A percentile compares a stretch with the other conserved stretches of the same genome.
Evolutionary conservation across 2,329 filamentous ascomycete species (phyloP).

Genomic region (Colletotrichum sp.): DNA sequence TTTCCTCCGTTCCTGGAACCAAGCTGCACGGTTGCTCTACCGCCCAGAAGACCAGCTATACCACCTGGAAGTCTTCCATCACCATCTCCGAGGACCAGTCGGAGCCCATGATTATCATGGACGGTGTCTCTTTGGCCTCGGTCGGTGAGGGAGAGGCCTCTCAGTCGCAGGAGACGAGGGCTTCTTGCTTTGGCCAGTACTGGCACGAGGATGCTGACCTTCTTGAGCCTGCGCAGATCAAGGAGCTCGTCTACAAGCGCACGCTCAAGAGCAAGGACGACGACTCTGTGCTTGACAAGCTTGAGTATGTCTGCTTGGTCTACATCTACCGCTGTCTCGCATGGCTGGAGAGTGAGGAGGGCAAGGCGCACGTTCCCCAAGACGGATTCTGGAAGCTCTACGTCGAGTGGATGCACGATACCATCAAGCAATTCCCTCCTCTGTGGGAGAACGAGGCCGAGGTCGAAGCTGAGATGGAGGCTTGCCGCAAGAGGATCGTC

Average conservation of each 20-base stretch:
- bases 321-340: conserved; percentile 11
- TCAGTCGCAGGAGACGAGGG: conserved; percentile 6
- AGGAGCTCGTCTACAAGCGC: conserved; percentile 9
- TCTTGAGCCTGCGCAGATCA: conserved; percentile 9
- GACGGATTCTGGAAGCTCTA: conserved; percentile 14
- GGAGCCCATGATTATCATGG: conserved; percentile 10
- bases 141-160: not conserved
- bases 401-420: conserved; percentile 11
- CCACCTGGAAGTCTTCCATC: conserved; percentile 14
- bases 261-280: conserved; percentile 15
- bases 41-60: conserved; percentile 14
- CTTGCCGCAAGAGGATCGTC: conserved; percentile 2
- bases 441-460: not conserved
- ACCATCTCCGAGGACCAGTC: conserved; percentile 8
- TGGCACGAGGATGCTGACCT: conserved; percentile 13
- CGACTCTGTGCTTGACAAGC: conserved; percentile 13
- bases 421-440: conserved; percentile 5
- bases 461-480: not conserved
- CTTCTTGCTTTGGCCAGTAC: conserved; percentile 5
- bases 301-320: conserved; percentile 12
- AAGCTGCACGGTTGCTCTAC: conserved; percentile 9
- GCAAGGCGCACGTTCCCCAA: not conserved
- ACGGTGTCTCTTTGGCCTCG: conserved; percentile 8
- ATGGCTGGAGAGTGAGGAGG: conserved; percentile 6
- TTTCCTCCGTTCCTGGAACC: conserved; percentile 1